Conservation (phyloP, 495 filamentous ascomycete species). For the Parathielavia hyrcaniae region DNA sequence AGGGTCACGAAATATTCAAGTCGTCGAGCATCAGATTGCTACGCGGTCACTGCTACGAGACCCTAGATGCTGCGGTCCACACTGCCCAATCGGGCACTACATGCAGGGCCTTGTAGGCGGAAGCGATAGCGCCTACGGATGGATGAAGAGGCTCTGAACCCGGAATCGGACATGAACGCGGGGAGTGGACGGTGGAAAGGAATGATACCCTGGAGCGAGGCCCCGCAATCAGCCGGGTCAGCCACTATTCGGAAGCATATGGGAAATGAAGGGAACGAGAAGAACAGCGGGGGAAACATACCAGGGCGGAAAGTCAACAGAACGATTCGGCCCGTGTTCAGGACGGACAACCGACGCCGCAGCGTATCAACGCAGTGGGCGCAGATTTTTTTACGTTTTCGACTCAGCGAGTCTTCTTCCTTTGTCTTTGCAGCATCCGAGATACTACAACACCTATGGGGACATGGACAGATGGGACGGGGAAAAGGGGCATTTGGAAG, state of each 20-base stretch:
- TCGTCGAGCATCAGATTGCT: neutral
- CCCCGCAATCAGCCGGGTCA: neutral
- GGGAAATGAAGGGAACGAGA: neutral
- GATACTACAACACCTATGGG: neutral
- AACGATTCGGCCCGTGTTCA: neutral
- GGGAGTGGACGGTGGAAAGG: neutral
- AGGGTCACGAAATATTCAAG: neutral
- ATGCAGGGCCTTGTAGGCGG: neutral
- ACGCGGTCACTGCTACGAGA: neutral
- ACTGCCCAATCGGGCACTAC: neutral
- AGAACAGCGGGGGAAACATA: neutral
- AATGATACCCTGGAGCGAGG: conserved; percentile 16
- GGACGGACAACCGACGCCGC: neutral
- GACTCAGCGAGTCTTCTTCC: no score
- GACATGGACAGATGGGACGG: neutral
- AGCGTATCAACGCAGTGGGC: neutral
- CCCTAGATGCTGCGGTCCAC: neutral
- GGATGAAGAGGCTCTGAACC: neutral
- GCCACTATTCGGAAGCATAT: neutral
- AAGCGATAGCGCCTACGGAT: neutral
- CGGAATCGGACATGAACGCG: neutral
- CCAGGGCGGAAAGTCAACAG: neutral
- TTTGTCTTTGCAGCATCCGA: conserved; percentile 5
- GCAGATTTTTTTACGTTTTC: conserved; percentile 2
- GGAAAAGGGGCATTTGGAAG: neutral